These are phyloP conservation scores for Mortierella sp. DNA, from an alignment of 371 early-diverging fungal species.

Conservation along the genomic window DNA sequence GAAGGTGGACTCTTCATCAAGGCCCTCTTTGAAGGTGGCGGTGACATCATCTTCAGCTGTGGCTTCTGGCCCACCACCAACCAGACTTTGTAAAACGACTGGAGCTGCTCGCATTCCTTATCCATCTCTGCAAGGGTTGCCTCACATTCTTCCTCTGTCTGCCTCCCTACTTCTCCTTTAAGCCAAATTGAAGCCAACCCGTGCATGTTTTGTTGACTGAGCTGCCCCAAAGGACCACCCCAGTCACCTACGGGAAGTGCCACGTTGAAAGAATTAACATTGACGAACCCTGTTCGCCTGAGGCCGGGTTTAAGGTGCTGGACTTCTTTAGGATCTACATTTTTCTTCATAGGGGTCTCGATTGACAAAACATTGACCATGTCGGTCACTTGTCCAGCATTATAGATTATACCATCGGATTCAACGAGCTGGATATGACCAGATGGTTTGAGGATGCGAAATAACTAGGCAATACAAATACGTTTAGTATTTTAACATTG, in stretches of 20 bases:
- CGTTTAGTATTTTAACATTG: too few species aligned
- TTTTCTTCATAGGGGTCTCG: slow-evolving; percentile 13
- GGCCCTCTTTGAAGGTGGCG: background rate
- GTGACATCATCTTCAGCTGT: background rate
- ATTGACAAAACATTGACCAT: slow-evolving; percentile 28
- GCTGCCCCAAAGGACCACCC: slow-evolving; percentile 35
- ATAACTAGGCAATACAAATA: slow-evolving; percentile 52
- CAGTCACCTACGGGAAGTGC: slow-evolving; percentile 42
- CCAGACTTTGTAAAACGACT: slow-evolving; percentile 37
- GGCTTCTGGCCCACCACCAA: slow-evolving; percentile 30
- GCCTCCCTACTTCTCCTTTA: slow-evolving; percentile 28
- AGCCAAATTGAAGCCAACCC: slow-evolving; percentile 26
- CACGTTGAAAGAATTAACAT: slow-evolving; percentile 28
- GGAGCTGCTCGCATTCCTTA: slow-evolving; percentile 22
- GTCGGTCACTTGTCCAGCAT: slow-evolving; percentile 58
- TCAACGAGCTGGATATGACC: slow-evolving; percentile 65
- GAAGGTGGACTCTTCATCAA: too few species aligned
- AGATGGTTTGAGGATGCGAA: slow-evolving; percentile 63
- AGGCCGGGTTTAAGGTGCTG: slow-evolving; percentile 25
- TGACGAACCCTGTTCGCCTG: slow-evolving; percentile 19
- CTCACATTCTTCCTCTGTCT: slow-evolving; percentile 27
- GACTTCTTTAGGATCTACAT: slow-evolving; percentile 30
- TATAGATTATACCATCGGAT: slow-evolving; percentile 59
- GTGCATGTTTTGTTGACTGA: slow-evolving; percentile 36
- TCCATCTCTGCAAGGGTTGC: slow-evolving; percentile 21